phyloP scores from a whole-genome alignment of 768 basidiomycete genomes.

The Trametes punicea region DNA sequence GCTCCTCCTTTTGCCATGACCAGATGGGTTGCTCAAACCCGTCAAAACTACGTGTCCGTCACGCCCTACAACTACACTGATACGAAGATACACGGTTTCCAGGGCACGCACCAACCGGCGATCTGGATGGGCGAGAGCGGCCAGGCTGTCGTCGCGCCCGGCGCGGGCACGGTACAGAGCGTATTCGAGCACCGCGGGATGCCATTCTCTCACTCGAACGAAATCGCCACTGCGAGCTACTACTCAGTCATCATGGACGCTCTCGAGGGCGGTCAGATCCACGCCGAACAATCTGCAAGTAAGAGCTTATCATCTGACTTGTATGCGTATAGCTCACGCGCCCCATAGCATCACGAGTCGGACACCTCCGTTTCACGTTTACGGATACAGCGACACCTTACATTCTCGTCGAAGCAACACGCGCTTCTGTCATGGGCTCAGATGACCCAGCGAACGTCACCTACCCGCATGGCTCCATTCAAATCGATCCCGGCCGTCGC shows the following conservation, averaged over 20 bases:
- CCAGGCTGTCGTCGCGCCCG: conserved; percentile 58
- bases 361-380: conserved; percentile 72
- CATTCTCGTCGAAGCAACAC: conserved; percentile 63
- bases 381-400: conserved; percentile 44
- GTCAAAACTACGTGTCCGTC: conserved; percentile 70
- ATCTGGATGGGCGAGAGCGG: conserved; percentile 89
- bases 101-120: conserved; percentile 76
- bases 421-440: conserved; percentile 57
- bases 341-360: conserved; percentile 63
- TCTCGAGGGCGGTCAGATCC: conserved; percentile 40
- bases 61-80: conserved; percentile 69
- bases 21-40: conserved; percentile 80
- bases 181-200: conserved; percentile 61
- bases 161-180: conserved; percentile 45
- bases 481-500: conserved; percentile 38
- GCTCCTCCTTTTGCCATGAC: conserved; percentile 85
- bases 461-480: conserved; percentile 50
- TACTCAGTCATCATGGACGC: conserved; percentile 59
- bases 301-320: conserved; percentile 24
- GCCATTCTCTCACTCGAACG: conserved; percentile 45
- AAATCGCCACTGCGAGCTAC: conserved; percentile 50
- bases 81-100: conserved; percentile 61
- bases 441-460: conserved; percentile 46
- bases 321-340: neutral
- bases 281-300: conserved; percentile 64